Percentiles rank a stretch among this genome's conserved stretches.
Conservation (phyloP, 306 rosid species). For the Begonia masoniana region DNA sequence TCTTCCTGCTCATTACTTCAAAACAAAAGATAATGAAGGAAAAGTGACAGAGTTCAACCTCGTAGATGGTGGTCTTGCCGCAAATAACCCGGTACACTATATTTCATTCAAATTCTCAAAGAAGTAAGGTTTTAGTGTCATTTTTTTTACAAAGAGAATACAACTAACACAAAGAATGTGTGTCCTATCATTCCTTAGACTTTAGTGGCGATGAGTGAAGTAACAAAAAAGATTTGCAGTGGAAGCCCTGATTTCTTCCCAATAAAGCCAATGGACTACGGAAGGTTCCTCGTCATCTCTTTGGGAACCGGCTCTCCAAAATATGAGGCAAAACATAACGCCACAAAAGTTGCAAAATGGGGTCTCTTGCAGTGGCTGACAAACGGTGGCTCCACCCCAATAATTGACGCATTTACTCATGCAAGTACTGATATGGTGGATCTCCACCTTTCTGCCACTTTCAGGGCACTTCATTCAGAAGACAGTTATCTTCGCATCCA, state of each 20-base stretch:
- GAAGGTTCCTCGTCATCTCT: constrained; percentile 15
- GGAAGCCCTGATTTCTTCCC: constrained; percentile 17
- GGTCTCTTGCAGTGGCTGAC: constrained; percentile 15
- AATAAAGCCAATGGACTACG: constrained; percentile 10
- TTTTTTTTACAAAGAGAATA: no score
- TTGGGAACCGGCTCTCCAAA: constrained; percentile 22
- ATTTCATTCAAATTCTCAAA: neutral
- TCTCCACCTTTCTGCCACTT: constrained; percentile 5
- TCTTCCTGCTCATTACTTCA: constrained; percentile 11
- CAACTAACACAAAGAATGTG: no score
- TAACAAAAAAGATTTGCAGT: constrained; percentile 10
- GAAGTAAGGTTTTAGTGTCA: no score
- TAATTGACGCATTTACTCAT: constrained; percentile 14
- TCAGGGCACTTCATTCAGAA: constrained; percentile 10
- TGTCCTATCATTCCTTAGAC: constrained; percentile 4
- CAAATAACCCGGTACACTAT: neutral
- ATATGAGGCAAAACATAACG: constrained; percentile 8
- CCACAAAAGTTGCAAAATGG: constrained; percentile 17
- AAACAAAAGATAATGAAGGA: neutral
- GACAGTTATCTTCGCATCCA: constrained; percentile 17
- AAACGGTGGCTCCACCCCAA: constrained; percentile 8
- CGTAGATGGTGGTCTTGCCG: constrained; percentile 2
- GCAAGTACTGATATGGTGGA: constrained; percentile 16
- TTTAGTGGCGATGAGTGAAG: constrained; percentile 16
- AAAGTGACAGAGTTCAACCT: constrained; percentile 8